Evolutionary conservation across 768 basidiomycete species (phyloP), one percentile per base, ranked within the genome.

Genomic region (Suillus clintonianus): DNA sequence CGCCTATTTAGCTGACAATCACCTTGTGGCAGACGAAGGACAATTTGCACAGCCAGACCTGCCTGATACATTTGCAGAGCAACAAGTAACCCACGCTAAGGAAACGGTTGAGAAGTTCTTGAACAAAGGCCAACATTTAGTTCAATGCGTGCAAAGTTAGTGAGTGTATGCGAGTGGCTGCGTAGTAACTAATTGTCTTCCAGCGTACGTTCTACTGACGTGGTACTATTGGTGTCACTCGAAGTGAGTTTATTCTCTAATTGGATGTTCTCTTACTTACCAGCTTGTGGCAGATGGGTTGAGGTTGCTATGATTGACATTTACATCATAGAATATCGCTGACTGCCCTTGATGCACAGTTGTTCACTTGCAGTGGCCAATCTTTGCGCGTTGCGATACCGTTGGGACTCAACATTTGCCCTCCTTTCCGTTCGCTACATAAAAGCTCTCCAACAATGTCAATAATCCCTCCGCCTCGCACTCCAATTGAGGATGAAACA

Each of bases 201-300:
- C 57, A 92, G 90, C 89, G 11, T 80, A 83, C 50, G 79, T 89
- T 15, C 79, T 92, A 48, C 76, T 91, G 50, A 82, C 83, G 10
- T 90, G 89, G 87, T 90, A 88, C 73, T 89, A 89, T 68, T 90
- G 88, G 85, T 86, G 83, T 54, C 87, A 91, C 72, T 88, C 87
- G 55, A 87, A 84, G 88, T 86, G 64, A 64, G 81, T 11, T 30
- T 69, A n/a, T 62, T 36, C 27, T 43, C 48, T 34, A n/a, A 39
- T 60, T 50, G 22, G 32, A 30, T 41, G 1, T 5, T 50, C 41
- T 36, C 34, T 45, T 27, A 65, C 43, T 34, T 9, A 36, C 24
- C 54, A 10, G 8, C 30, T 39, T 30, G 59, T 39, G 50, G 24
- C 65, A 90, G 89, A 82, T 91, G 89, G 89, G 86, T 89, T 17